A percentile compares a stretch with the other conserved stretches of the same genome.
Evolutionary conservation across 257 asterid species (phyloP).

Genomic region (Solanum tarapatanum): DNA sequence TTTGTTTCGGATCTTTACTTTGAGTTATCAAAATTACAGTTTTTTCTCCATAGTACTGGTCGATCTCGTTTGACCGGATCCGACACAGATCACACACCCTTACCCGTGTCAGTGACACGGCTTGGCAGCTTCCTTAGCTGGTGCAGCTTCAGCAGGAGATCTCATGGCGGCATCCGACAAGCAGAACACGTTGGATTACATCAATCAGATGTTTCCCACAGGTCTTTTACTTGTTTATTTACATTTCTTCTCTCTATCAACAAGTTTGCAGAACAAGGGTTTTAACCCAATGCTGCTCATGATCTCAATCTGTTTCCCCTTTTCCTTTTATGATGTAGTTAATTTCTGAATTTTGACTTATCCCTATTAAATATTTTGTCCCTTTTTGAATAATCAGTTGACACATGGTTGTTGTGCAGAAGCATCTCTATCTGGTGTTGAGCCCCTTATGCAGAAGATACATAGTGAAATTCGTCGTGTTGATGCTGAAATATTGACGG

Average conservation of each 20-base stretch:
- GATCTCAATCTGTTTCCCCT: neutral
- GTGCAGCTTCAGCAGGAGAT: neutral
- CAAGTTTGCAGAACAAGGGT: neutral
- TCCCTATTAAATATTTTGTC: neutral
- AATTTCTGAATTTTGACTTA: neutral
- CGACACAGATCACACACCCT: neutral
- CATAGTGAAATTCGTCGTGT: conserved; percentile 77
- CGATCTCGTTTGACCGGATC: neutral
- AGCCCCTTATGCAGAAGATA: conserved; percentile 91
- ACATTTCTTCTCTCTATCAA: neutral
- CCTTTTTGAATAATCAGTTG: neutral
- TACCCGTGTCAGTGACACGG: neutral
- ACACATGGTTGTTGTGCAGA: conserved; percentile 41
- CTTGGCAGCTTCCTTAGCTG: neutral
- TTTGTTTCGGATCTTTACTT: neutral
- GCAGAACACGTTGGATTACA: conserved; percentile 89
- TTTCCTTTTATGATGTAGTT: neutral
- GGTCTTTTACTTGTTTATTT: conserved; percentile 23
- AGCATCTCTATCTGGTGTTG: conserved; percentile 91
- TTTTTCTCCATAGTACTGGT: neutral
- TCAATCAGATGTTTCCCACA: conserved; percentile 96
- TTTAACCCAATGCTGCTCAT: neutral
- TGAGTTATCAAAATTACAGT: neutral
- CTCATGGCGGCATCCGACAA: conserved; percentile 49
- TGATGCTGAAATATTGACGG: conserved; percentile 76